Conservation (phyloP, 169 alveolate species). For the Plasmodium coatneyi region DNA sequence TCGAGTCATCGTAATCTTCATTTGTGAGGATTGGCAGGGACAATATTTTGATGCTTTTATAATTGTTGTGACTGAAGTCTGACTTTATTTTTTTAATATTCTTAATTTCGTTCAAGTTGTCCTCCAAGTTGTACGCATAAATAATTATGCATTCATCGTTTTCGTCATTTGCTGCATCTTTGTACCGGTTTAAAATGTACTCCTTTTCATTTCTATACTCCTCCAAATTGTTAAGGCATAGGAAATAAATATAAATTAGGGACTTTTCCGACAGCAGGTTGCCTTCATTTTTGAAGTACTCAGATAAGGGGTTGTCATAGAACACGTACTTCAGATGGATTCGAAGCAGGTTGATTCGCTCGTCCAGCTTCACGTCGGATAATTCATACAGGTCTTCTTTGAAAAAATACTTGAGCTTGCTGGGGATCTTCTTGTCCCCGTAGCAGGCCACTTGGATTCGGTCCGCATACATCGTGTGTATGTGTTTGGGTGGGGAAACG, state of each 20-base stretch:
- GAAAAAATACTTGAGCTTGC: conserved; percentile 45
- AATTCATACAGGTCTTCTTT: conserved; percentile 60
- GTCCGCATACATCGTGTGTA: conserved; percentile 41
- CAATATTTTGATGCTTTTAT: conserved; percentile 60
- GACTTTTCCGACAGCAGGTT: conserved; percentile 18
- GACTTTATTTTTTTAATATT: conserved; percentile 64
- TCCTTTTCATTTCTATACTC: conserved; percentile 60
- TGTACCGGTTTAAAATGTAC: conserved; percentile 33
- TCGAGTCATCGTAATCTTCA: conserved; percentile 27
- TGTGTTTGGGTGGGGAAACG: not conserved
- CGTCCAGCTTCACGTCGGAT: conserved; percentile 57
- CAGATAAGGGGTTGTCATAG: conserved; percentile 57
- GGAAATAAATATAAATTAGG: conserved; percentile 58
- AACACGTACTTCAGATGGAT: conserved; percentile 24
- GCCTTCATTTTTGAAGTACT: conserved; percentile 62
- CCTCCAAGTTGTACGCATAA: conserved; percentile 45
- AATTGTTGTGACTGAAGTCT: conserved; percentile 56
- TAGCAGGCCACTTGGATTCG: conserved; percentile 39
- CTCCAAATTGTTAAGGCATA: conserved; percentile 39
- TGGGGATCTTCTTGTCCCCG: conserved; percentile 47
- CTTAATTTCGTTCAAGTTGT: conserved; percentile 57
- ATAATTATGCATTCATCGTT: conserved; percentile 54
- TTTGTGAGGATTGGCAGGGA: conserved; percentile 24
- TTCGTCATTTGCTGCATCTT: conserved; percentile 37
- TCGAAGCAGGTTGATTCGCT: conserved; percentile 25